phyloP scores from a whole-genome alignment of 1,284 basidiomycete genomes.

The Serendipita sp. region DNA sequence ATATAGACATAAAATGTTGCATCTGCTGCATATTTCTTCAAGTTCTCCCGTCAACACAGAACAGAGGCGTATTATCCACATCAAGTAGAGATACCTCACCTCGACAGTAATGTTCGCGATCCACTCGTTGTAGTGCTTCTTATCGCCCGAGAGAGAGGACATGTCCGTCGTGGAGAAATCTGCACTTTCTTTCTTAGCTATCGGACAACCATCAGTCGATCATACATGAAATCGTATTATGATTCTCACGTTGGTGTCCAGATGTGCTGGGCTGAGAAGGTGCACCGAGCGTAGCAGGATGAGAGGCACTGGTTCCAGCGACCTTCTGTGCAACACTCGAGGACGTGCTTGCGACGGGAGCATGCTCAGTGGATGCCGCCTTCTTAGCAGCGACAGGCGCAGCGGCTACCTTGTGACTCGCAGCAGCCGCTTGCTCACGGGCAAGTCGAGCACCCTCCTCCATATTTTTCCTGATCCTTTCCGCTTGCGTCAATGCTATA shows the following conservation, averaged over 20 bases:
- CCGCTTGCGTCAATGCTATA: not conserved
- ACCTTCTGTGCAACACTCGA: not conserved
- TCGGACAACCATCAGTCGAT: not conserved
- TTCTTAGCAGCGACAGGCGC: too few relatives aligned
- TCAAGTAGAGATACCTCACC: not conserved
- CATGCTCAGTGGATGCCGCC: not conserved
- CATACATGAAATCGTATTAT: not conserved
- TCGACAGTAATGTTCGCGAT: not conserved
- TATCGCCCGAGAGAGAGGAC: not conserved
- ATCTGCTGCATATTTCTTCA: slow-evolving; percentile 10
- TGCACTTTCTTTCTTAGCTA: not conserved
- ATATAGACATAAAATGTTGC: slow-evolving; percentile 9
- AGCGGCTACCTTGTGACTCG: not conserved
- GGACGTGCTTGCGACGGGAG: not conserved
- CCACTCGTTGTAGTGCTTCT: slow-evolving; percentile 7
- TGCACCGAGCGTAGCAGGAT: not conserved
- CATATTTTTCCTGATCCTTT: not conserved
- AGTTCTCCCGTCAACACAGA: not conserved
- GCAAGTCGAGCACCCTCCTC: not conserved
- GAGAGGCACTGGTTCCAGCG: not conserved
- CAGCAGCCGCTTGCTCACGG: not conserved
- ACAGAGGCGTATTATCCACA: not conserved
- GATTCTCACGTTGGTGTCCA: not conserved
- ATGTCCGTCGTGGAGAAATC: not conserved
- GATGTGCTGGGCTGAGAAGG: not conserved